A percentile compares a stretch with the other conserved stretches of the same genome.
phyloP scores from a whole-genome alignment of 192 early-diverging fungal species.

The Kappamyces sp. region DNA sequence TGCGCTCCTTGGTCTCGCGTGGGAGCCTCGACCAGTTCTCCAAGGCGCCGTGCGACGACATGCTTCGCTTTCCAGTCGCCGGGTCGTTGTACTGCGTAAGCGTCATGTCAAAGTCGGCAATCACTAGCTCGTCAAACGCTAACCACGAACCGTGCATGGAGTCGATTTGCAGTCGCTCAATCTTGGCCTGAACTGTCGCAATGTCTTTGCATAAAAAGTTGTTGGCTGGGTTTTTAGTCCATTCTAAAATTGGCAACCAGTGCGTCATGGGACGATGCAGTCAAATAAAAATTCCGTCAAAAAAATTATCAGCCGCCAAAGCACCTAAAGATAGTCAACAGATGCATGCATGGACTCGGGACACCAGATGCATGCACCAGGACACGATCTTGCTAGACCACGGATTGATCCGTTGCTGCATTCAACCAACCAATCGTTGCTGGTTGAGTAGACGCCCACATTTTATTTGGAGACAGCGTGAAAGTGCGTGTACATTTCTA shows the following conservation, averaged over 20 bases:
- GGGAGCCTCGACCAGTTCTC: conserved; percentile 13
- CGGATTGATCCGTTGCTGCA: no score
- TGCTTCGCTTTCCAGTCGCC: conserved; percentile 22
- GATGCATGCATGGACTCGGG: no score
- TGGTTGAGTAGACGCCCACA: no score
- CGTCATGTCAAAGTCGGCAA: conserved; percentile 68
- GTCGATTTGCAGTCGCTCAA: neutral
- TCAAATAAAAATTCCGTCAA: no score
- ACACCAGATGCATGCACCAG: no score
- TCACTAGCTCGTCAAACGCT: conserved; percentile 2
- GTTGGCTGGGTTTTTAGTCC: neutral
- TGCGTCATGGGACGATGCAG: conserved; percentile 4
- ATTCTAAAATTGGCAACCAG: neutral
- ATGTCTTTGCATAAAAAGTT: conserved; percentile 1
- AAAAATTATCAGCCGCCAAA: no score
- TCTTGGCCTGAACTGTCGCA: neutral
- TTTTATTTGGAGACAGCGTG: no score
- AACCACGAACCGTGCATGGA: no score
- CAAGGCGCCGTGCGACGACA: conserved; percentile 28
- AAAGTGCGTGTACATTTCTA: no score
- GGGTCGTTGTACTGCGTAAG: conserved; percentile 46
- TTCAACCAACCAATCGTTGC: no score
- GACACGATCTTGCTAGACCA: no score
- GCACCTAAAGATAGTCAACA: no score
- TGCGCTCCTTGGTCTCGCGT: conserved; percentile 26